Evolutionary conservation across 2,329 filamentous ascomycete genomes (phyloP), one percentile per base, ranked within the genome.

Genomic region (Diaporthe nobilis): DNA sequence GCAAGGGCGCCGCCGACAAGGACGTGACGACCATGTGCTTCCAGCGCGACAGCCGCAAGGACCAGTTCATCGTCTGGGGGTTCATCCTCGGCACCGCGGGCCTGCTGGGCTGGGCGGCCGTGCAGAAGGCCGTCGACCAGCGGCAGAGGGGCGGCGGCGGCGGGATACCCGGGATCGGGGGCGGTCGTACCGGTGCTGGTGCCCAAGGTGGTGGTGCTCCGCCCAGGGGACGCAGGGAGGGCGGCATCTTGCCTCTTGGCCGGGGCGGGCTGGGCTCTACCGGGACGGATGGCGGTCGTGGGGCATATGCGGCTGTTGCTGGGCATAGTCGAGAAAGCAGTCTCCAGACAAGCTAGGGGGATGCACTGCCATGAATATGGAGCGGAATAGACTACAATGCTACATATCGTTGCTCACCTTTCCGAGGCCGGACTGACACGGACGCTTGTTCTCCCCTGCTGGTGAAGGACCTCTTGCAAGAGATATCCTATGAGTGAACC

Each of bases 31-130:
- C 91, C 39, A 86, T 88, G 80, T 93, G 91, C 82, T 93, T 93
- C 84, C 90, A 93, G 86, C 88, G 91, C 78, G 91, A 93, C 82
- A 91, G 89, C 81, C 88, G 88, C 82, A 93, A 93, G 84, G 91
- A 93, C 83, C 88, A 89, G 83, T 87, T 92, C 78, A 92, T 93
- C 49, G 91, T 93, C 5, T 91, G 91, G 88, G 88, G 85, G 1
- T 93, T 93, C 82, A 88, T 93, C 67, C 81, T 91, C 13, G 90
- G 88, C 72, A 92, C 90, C 0, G 80, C 87, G 5, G 90, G 90
- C 0, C 81, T 93, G 76, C 83, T 93, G 68, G 90, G 87, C 37
- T 93, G 91, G 90, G 90, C 91, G 9, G 89, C 85, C 10, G 84
- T 88, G 75, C 88, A 87, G 82, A 87, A 86, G 71, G 81, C 88